These are phyloP conservation scores for Moesziomyces sp. DNA, from an alignment of 1,284 basidiomycete species.

Conservation along the genomic window DNA sequence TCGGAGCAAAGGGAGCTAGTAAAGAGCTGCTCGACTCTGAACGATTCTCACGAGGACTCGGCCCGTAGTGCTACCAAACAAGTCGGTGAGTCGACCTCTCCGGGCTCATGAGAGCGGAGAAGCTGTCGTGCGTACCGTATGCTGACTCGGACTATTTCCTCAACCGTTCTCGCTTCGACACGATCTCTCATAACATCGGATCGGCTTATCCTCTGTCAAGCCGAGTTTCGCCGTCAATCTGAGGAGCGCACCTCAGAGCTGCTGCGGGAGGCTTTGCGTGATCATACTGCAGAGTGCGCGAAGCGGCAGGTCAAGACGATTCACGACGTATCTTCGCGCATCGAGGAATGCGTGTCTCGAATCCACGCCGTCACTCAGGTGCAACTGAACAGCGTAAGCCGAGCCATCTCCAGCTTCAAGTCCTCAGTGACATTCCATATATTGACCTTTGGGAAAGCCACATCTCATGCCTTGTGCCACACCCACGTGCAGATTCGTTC, in stretches of 20 bases:
- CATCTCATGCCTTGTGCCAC: no score
- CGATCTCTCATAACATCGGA: no score
- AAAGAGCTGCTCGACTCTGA: neutral
- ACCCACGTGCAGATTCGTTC: neutral
- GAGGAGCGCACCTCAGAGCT: neutral
- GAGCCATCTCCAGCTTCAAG: no score
- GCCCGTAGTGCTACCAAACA: neutral
- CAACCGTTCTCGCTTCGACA: neutral
- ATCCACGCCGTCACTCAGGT: neutral
- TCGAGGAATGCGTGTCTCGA: neutral
- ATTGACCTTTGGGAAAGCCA: no score
- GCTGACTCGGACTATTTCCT: neutral
- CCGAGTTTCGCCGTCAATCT: neutral
- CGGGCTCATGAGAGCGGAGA: neutral
- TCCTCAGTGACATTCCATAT: no score
- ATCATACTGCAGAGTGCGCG: neutral
- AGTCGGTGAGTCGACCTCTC: neutral
- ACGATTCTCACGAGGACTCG: neutral
- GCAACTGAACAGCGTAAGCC: no score
- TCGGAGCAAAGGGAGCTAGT: neutral
- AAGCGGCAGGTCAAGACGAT: neutral
- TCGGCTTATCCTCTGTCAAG: neutral
- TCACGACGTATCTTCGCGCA: neutral
- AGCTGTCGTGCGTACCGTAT: no score
- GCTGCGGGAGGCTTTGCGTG: neutral